These are phyloP conservation scores for Solanum hybrid DNA, from an alignment of 305 asterid genomes.

Conservation along the genomic window DNA sequence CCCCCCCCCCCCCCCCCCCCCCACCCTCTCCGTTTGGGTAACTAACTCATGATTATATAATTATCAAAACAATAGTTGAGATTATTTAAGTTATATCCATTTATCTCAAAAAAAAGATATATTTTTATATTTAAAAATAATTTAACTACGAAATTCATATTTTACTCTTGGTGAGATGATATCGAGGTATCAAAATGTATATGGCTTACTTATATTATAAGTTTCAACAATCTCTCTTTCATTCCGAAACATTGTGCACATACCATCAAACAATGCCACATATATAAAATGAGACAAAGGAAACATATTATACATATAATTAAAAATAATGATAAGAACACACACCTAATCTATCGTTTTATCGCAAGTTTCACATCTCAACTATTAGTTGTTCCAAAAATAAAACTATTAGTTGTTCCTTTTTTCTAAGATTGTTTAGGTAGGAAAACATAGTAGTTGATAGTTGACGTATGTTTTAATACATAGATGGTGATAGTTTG, in stretches of 20 bases:
- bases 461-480: not conserved
- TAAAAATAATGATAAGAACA: not conserved
- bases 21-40: accelerated
- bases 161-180: not conserved
- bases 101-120: not conserved
- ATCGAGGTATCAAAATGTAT: not conserved
- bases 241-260: not conserved
- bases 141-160: not conserved
- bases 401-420: not conserved
- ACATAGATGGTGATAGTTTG: not conserved
- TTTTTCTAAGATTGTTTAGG: not conserved
- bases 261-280: not conserved
- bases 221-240: not conserved
- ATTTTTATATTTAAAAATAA: not conserved
- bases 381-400: not conserved
- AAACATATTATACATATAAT: not conserved
- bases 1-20: too few species aligned
- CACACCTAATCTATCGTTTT: not conserved
- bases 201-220: not conserved
- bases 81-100: not conserved
- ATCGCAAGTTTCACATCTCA: not conserved
- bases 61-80: too few species aligned
- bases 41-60: not conserved
- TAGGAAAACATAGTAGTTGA: not conserved
- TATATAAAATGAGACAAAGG: not conserved